These are phyloP conservation scores for Penstemon davidsonii DNA, from an alignment of 257 asterid species.

Conservation along the genomic window DNA sequence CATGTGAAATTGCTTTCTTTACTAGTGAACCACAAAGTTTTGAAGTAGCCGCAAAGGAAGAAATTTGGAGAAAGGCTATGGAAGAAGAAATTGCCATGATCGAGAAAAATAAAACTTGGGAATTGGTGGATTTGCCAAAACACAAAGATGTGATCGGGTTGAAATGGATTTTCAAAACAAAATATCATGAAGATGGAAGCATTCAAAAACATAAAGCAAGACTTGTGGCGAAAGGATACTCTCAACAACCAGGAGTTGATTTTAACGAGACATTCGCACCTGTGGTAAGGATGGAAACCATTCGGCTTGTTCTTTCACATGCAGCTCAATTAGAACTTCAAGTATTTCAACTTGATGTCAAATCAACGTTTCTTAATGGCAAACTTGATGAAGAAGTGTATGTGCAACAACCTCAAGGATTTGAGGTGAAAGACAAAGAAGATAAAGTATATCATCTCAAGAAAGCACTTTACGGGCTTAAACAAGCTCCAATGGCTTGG, in stretches of 20 bases:
- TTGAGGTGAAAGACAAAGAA: too few relatives aligned
- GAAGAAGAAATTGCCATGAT: conserved; percentile 5
- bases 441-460: too few relatives aligned
- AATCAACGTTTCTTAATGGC: conserved; percentile 9
- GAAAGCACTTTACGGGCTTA: too few relatives aligned
- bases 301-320: conserved; percentile 8
- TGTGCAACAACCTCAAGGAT: not conserved
- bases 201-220: conserved; percentile 8
- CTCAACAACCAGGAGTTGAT: conserved; percentile 16
- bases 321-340: conserved; percentile 5
- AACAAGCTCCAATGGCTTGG: too few relatives aligned
- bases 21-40: not conserved
- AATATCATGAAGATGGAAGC: conserved; percentile 13
- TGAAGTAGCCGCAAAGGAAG: conserved; percentile 14
- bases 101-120: conserved; percentile 9
- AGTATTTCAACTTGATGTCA: conserved; percentile 20
- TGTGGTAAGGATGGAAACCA: conserved; percentile 22
- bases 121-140: conserved; percentile 20
- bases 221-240: conserved; percentile 16
- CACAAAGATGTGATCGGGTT: not conserved
- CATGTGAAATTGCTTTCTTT: not conserved
- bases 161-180: conserved; percentile 14
- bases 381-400: conserved; percentile 14
- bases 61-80: conserved; percentile 16
- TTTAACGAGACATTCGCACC: conserved; percentile 17